Percentiles rank a stretch among this genome's conserved stretches.
Conservation (phyloP, 768 basidiomycete species). For the Naematelia aurantialba region DNA sequence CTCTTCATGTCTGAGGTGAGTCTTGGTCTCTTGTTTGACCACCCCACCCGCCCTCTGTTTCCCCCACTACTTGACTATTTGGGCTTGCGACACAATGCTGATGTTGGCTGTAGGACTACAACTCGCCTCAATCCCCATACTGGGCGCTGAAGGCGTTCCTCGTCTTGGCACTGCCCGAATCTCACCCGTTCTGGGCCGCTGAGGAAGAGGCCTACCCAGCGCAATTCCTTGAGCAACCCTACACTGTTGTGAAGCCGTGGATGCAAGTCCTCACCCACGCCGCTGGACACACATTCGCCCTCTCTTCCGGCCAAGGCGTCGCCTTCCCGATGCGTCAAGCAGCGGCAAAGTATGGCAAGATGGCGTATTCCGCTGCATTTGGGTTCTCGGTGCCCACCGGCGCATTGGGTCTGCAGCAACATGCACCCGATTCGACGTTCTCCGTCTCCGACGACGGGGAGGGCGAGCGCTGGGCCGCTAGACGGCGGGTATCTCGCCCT, state of each 20-base stretch:
- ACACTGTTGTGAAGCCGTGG: constrained; percentile 21
- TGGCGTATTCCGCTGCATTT: constrained; percentile 69
- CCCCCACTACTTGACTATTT: too few species aligned
- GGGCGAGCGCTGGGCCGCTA: constrained; percentile 68
- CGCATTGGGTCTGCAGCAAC: constrained; percentile 63
- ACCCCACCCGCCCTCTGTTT: too few species aligned
- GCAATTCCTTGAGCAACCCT: constrained; percentile 49
- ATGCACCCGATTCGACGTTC: constrained; percentile 64
- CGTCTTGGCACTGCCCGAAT: constrained; percentile 60
- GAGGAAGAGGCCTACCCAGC: constrained; percentile 63
- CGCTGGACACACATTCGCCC: constrained; percentile 59
- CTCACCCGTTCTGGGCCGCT: constrained; percentile 68
- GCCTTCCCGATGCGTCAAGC: constrained; percentile 14
- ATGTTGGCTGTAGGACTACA: constrained; percentile 19
- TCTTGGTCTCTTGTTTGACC: background rate
- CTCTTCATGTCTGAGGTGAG: constrained; percentile 60
- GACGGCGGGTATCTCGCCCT: constrained; percentile 61
- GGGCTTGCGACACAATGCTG: too few species aligned
- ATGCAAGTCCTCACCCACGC: constrained; percentile 33
- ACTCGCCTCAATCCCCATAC: constrained; percentile 62
- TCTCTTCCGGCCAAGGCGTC: constrained; percentile 62
- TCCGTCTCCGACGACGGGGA: constrained; percentile 63
- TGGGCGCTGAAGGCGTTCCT: constrained; percentile 76
- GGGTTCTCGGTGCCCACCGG: constrained; percentile 70
- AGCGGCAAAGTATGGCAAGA: constrained; percentile 67